Base-by-base conservation (phyloP, 2,329 filamentous ascomycete species). In the Ceratocystis lukuohia region DNA sequence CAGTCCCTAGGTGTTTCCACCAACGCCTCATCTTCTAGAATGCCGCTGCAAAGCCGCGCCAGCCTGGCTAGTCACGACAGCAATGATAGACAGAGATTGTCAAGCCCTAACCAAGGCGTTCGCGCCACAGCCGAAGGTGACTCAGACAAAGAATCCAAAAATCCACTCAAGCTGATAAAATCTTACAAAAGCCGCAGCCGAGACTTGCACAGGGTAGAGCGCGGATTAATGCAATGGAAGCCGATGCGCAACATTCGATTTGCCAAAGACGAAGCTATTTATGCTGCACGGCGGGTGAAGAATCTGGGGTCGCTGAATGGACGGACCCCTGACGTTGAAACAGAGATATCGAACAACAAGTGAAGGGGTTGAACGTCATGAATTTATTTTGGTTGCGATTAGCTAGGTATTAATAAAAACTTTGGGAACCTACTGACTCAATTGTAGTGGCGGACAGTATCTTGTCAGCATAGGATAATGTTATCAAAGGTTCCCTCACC, bases 201-300 rank as follows among this genome's bases (percentile, higher is more conserved):
- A 69, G 85, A 88, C 59, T 80, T 96, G 73, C 88, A 92, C 74
- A 84, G 92, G 0, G 91, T 92, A 76, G 91, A 96, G 71, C 82
- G 92, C 10, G 93, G 93, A 0, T 72, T 96, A 73, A 96, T 96
- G 90, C 93, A 97, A 75, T 97, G 92, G 91, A 89, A 86, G 72
- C 92, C 93, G 0, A 88, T 92, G 74, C 82, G 93, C 50, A 96
- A 96, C 73, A 80, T 85, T 25, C 85, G 86, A 70, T 97, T 96
- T 74, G 92, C 87, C 56, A 96, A 94, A 76, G 82, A 96, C 71
- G 89, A 97, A 78, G 85, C 88, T 0, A 87, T 88, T 71, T 92
- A 87, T 76, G 90, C 89, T 0, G 75, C 91, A 4, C 80, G 86
- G 57, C 89, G 89, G 74, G 77, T 95, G 66, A 88, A 87, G 74